phyloP scores from a whole-genome alignment of 2,329 filamentous ascomycete genomes.

The Colletotrichum zoysiae region DNA sequence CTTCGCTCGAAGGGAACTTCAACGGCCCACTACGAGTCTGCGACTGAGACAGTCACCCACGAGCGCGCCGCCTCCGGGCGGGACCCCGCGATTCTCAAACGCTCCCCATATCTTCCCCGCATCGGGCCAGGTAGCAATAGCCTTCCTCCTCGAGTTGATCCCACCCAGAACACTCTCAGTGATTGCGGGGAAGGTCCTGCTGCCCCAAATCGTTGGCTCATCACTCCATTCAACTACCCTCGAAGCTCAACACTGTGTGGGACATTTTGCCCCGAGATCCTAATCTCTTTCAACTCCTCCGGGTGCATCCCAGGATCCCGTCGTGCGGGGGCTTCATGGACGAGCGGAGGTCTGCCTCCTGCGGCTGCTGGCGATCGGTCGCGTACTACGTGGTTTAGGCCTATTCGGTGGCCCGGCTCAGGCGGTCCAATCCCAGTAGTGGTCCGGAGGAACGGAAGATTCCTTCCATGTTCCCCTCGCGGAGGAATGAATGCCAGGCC shows the following conservation, averaged over 20 bases:
- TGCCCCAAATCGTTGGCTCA: conserved; percentile 18
- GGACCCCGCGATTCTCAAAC: conserved; percentile 40
- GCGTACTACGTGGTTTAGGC: conserved; percentile 1
- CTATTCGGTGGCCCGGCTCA: not conserved
- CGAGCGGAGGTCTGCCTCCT: conserved; percentile 31
- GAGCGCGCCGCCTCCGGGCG: conserved; percentile 15
- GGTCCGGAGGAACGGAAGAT: conserved; percentile 26
- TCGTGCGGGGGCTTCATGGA: conserved; percentile 34
- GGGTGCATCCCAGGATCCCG: conserved; percentile 25
- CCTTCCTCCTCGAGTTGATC: conserved; percentile 21
- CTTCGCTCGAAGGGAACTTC: conserved; percentile 42
- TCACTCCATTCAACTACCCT: not conserved
- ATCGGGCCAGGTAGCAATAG: conserved; percentile 26
- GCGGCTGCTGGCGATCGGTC: not conserved
- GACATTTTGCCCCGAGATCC: conserved; percentile 6
- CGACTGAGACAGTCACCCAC: conserved; percentile 26
- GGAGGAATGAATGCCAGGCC: not conserved
- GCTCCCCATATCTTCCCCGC: conserved; percentile 29
- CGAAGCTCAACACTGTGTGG: conserved; percentile 13
- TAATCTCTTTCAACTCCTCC: conserved; percentile 14
- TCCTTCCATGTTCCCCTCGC: not conserved
- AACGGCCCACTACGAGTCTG: conserved; percentile 7
- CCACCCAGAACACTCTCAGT: not conserved
- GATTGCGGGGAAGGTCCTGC: conserved; percentile 34
- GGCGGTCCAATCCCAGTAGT: conserved; percentile 14